A percentile compares a stretch with the other conserved stretches of the same genome.
Conservation (phyloP, 768 basidiomycete genomes). For the Boletus fagicola region DNA sequence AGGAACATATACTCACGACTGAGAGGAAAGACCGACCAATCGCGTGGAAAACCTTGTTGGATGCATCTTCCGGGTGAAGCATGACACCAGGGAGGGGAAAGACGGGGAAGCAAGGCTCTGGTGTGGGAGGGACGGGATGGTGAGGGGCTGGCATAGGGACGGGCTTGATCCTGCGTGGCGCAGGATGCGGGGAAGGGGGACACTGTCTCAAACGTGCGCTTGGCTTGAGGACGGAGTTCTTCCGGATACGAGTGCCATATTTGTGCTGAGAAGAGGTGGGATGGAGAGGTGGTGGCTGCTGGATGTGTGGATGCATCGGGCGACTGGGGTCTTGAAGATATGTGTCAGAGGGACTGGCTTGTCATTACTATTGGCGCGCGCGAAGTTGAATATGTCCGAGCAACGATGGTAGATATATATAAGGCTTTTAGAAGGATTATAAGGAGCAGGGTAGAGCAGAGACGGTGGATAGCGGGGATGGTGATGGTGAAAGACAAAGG, state of each 20-base stretch:
- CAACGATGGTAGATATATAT: constrained; percentile 29
- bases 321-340: constrained; percentile 11
- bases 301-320: constrained; percentile 18
- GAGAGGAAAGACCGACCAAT: constrained; percentile 72
- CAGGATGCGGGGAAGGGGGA: constrained; percentile 38
- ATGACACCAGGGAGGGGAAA: constrained; percentile 66
- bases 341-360: constrained; percentile 15
- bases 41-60: constrained; percentile 69
- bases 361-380: constrained; percentile 21
- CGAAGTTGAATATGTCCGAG: constrained; percentile 21
- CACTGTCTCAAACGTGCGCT: constrained; percentile 49
- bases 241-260: constrained; percentile 56
- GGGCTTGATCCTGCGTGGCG: constrained; percentile 34
- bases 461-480: constrained; percentile 19
- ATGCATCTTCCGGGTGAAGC: constrained; percentile 72
- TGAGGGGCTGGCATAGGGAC: constrained; percentile 26
- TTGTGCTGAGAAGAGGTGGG: constrained; percentile 29
- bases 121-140: constrained; percentile 15
- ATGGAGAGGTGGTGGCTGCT: constrained; percentile 10
- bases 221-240: constrained; percentile 52
- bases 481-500: constrained; percentile 32
- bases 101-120: constrained; percentile 30
- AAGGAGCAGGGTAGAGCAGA: constrained; percentile 10
- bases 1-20: constrained; percentile 49
- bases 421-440: constrained; percentile 16